A percentile compares a stretch with the other conserved stretches of the same genome.
Evolutionary conservation across 192 early-diverging fungal species (phyloP).

Genomic region (Pilobolus umbonatus): DNA sequence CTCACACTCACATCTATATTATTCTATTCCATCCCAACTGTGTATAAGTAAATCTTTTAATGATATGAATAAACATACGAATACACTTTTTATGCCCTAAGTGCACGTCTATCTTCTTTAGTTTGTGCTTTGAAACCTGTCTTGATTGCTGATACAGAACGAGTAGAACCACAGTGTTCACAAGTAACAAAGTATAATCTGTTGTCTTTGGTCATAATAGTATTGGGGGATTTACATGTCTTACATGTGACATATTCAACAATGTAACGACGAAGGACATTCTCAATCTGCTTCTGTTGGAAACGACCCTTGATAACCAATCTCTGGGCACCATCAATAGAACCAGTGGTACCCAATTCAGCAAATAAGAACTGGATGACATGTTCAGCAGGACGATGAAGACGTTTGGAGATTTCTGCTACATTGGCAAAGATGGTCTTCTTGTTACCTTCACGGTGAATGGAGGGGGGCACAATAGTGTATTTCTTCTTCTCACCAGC

Average conservation of each 20-base stretch:
- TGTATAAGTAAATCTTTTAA: no score
- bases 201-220: constrained; percentile 92
- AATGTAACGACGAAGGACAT: constrained; percentile 95
- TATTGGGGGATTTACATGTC: constrained; percentile 95
- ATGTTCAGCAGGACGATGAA: constrained; percentile 95
- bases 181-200: constrained; percentile 96
- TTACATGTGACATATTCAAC: constrained; percentile 99
- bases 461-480: constrained; percentile 89
- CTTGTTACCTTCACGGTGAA: constrained; percentile 90
- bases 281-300: constrained; percentile 99
- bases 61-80: constrained; percentile 2
- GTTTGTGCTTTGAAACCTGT: constrained; percentile 93
- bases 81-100: constrained; percentile 19
- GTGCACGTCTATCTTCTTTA: constrained; percentile 40
- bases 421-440: constrained; percentile 96
- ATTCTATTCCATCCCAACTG: no score
- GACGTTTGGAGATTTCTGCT: constrained; percentile 88
- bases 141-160: constrained; percentile 95
- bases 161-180: constrained; percentile 90
- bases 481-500: constrained; percentile 90
- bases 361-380: constrained; percentile 97
- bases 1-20: no score
- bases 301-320: constrained; percentile 96
- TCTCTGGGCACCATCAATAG: constrained; percentile 85
- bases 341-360: constrained; percentile 98